Percentiles rank a stretch among this genome's conserved stretches.
These are phyloP conservation scores for Fusarium beomiforme DNA, from an alignment of 2,329 filamentous ascomycete genomes.

Conservation along the genomic window DNA sequence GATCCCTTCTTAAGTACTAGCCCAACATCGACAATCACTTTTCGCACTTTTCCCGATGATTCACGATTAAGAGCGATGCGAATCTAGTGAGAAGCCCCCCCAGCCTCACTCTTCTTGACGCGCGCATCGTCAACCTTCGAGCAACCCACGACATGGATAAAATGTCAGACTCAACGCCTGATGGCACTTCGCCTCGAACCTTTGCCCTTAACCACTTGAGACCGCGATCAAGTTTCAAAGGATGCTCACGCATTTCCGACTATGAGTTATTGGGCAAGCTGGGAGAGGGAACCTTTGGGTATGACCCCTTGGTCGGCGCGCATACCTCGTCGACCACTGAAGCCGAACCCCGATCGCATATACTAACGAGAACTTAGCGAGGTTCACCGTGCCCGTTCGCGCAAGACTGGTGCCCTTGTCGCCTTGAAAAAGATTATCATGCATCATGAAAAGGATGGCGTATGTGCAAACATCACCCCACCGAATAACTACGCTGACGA, in stretches of 20 bases:
- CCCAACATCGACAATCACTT: neutral
- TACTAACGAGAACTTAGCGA: constrained; percentile 62
- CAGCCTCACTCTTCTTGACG: constrained; percentile 31
- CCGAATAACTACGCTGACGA: constrained; percentile 14
- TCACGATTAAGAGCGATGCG: constrained; percentile 26
- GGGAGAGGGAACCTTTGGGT: constrained; percentile 96
- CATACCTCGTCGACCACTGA: constrained; percentile 21
- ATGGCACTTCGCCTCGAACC: constrained; percentile 61
- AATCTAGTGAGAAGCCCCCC: constrained; percentile 20
- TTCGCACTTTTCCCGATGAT: constrained; percentile 10
- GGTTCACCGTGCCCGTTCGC: constrained; percentile 88
- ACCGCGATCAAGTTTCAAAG: constrained; percentile 72
- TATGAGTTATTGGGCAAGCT: constrained; percentile 86
- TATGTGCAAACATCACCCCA: constrained; percentile 53
- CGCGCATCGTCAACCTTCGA: constrained; percentile 32
- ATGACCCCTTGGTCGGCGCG: constrained; percentile 45
- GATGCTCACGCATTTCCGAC: constrained; percentile 84
- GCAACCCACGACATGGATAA: constrained; percentile 44
- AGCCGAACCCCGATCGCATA: neutral
- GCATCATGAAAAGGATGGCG: constrained; percentile 98
- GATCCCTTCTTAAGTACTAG: neutral
- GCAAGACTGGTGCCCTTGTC: constrained; percentile 77
- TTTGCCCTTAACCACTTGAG: constrained; percentile 68
- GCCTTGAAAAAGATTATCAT: constrained; percentile 99
- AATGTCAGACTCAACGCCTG: constrained; percentile 45